Evolutionary conservation across 192 early-diverging fungal genomes (phyloP).

Genomic region (Coemansia sp.): DNA sequence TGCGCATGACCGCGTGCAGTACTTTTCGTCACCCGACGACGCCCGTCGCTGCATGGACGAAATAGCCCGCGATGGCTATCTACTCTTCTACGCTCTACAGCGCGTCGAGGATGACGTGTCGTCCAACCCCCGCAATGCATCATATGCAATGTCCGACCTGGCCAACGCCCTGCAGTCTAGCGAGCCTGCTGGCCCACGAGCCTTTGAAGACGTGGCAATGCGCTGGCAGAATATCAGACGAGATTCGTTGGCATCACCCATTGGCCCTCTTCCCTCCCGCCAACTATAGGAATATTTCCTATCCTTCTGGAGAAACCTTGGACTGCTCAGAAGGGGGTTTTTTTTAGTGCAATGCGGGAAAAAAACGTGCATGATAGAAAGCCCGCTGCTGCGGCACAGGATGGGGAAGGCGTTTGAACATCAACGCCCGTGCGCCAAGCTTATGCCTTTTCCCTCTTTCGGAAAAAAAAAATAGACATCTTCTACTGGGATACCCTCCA

Average conservation of each 20-base stretch:
- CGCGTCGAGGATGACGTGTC: constrained; percentile 9
- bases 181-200: constrained; percentile 2
- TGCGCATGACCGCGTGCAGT: constrained; percentile 41
- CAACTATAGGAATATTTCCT: no score
- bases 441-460: no score
- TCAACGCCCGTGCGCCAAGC: no score
- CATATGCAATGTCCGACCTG: constrained; percentile 24
- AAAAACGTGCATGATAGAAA: no score
- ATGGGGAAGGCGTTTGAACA: no score
- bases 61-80: constrained; percentile 57
- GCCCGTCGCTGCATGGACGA: constrained; percentile 46
- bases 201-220: constrained; percentile 27
- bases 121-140: background rate
- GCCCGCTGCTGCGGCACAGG: no score
- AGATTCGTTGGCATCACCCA: constrained; percentile 10
- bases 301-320: no score
- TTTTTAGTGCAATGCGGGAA: no score
- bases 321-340: no score
- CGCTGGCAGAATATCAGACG: constrained; percentile 25
- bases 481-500: no score
- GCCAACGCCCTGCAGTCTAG: constrained; percentile 12
- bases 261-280: constrained; percentile 6
- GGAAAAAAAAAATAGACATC: no score
- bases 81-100: constrained; percentile 67
- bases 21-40: constrained; percentile 28